A percentile compares a stretch with the other conserved stretches of the same genome.
Evolutionary conservation across 2,329 filamentous ascomycete species (phyloP).

Genomic region (Passalora sequoiae): DNA sequence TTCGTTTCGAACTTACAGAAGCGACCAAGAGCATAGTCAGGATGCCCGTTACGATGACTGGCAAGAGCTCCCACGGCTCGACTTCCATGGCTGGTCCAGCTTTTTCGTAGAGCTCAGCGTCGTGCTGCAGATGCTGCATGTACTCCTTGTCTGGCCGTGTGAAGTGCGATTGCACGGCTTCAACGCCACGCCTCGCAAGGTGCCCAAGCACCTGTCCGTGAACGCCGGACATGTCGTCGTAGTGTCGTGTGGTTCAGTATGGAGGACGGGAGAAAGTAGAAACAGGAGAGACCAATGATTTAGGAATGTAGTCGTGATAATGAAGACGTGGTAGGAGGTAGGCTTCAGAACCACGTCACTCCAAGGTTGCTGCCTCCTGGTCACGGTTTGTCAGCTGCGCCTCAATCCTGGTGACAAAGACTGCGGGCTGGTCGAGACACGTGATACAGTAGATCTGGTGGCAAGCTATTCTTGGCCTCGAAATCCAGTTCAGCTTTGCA

Average conservation of each 20-base stretch:
- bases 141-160: constrained; percentile 15
- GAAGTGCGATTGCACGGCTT: constrained; percentile 29
- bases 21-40: constrained; percentile 40
- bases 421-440: too few species aligned
- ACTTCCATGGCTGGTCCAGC: constrained; percentile 24
- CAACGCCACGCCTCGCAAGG: constrained; percentile 31
- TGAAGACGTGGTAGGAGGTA: neutral
- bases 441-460: too few species aligned
- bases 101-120: constrained; percentile 29
- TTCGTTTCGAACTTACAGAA: constrained; percentile 34
- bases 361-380: constrained; percentile 1
- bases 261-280: neutral
- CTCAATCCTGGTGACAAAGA: too few species aligned
- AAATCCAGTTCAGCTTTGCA: too few species aligned
- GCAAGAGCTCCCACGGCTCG: constrained; percentile 26
- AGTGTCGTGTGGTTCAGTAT: constrained; percentile 1
- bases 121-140: constrained; percentile 25
- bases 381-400: too few species aligned
- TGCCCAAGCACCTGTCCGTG: constrained; percentile 30
- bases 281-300: neutral
- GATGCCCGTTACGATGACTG: constrained; percentile 34
- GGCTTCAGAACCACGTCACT: too few species aligned
- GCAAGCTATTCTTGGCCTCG: too few species aligned
- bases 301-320: neutral
- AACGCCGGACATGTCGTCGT: constrained; percentile 21